Evolutionary conservation across 352 stramenopile genomes (phyloP).

Genomic region (Phytophthora idaei): DNA sequence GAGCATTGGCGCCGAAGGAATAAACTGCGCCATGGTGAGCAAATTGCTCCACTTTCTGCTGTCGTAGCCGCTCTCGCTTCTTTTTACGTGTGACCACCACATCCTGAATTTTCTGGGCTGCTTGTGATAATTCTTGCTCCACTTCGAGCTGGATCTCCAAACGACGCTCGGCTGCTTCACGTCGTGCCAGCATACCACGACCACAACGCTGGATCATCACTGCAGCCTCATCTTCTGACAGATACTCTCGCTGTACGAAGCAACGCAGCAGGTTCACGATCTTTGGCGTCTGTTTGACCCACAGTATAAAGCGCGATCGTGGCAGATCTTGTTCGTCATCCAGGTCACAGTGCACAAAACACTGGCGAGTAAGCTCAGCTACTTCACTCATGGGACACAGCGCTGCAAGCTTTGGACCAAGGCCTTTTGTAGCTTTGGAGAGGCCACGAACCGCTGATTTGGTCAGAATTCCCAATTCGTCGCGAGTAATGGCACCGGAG

Average conservation of each 20-base stretch:
- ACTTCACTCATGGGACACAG: slow-evolving; percentile 72
- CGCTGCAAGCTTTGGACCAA: slow-evolving; percentile 55
- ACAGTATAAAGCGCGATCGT: slow-evolving; percentile 55
- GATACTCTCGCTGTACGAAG: slow-evolving; percentile 70
- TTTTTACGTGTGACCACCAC: slow-evolving; percentile 69
- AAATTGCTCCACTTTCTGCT: slow-evolving; percentile 76
- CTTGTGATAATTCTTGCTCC: slow-evolving; percentile 59
- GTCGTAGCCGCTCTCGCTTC: slow-evolving; percentile 61
- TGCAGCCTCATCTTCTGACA: slow-evolving; percentile 61
- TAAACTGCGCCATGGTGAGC: slow-evolving; percentile 75
- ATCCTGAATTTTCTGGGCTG: slow-evolving; percentile 70
- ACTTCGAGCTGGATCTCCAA: slow-evolving; percentile 62
- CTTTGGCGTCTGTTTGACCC: slow-evolving; percentile 76
- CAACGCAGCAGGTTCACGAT: slow-evolving; percentile 73
- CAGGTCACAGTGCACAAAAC: slow-evolving; percentile 68
- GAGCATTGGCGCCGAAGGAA: slow-evolving; percentile 64
- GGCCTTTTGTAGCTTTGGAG: slow-evolving; percentile 67
- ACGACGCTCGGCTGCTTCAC: slow-evolving; percentile 50
- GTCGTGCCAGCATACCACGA: slow-evolving; percentile 59
- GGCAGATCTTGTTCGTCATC: slow-evolving; percentile 71
- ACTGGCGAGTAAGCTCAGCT: slow-evolving; percentile 59
- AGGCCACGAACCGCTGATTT: slow-evolving; percentile 72
- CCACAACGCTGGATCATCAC: slow-evolving; percentile 58
- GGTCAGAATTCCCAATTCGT: slow-evolving; percentile 77
- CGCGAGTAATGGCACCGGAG: slow-evolving; percentile 67